These are phyloP conservation scores for Capronia coronata DNA, from an alignment of 2,329 filamentous ascomycete genomes.

Conservation along the genomic window DNA sequence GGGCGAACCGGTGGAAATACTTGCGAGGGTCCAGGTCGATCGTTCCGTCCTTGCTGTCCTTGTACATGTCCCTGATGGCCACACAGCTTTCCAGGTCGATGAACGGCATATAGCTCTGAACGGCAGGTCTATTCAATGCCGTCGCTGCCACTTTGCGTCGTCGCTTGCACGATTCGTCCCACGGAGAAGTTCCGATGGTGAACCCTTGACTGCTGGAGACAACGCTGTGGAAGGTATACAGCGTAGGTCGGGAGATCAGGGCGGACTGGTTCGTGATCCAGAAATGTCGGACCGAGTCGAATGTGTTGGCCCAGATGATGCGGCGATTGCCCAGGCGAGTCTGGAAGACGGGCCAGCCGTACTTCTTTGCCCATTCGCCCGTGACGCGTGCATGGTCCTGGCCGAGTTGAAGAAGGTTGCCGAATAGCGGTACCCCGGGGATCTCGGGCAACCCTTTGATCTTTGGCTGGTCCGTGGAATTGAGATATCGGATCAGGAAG, in stretches of 20 bases:
- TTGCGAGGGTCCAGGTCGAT: conserved; percentile 62
- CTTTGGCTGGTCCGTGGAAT: conserved; percentile 51
- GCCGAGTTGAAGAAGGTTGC: conserved; percentile 57
- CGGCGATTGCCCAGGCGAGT: conserved; percentile 41
- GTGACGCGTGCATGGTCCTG: conserved; percentile 51
- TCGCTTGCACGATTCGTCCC: conserved; percentile 73
- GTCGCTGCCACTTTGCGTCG: conserved; percentile 72
- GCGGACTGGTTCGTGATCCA: conserved; percentile 76
- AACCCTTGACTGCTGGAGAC: conserved; percentile 71
- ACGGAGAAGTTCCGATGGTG: conserved; percentile 77
- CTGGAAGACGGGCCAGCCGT: conserved; percentile 57
- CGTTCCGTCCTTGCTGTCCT: conserved; percentile 56
- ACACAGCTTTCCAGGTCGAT: conserved; percentile 68
- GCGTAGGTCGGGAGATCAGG: conserved; percentile 67
- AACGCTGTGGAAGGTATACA: conserved; percentile 76
- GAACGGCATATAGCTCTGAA: conserved; percentile 74
- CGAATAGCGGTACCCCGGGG: conserved; percentile 57
- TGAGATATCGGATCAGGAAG: conserved; percentile 39
- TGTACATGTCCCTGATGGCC: conserved; percentile 65
- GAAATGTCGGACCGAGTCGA: conserved; percentile 63
- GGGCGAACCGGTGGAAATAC: conserved; percentile 68
- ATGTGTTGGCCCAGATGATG: conserved; percentile 72
- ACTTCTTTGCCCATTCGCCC: conserved; percentile 53
- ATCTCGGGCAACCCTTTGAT: conserved; percentile 58
- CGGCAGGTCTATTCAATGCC: conserved; percentile 67